These are phyloP conservation scores for Chlamydomonas urium DNA, from an alignment of 139 green algal species.

Conservation along the genomic window DNA sequence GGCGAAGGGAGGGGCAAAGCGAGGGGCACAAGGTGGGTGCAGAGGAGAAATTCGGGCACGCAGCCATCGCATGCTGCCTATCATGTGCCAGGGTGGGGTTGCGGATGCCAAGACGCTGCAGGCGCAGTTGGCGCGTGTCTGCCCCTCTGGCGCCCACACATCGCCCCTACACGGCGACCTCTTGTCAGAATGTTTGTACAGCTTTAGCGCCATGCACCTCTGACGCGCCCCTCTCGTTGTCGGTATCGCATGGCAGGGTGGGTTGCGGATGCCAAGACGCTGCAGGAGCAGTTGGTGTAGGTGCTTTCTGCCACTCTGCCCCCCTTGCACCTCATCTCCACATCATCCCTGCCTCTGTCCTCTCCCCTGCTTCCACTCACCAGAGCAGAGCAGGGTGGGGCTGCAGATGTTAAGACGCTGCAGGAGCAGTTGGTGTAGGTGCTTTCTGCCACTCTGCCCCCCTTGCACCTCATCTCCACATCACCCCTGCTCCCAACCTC, in stretches of 20 bases:
- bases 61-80: too few relatives aligned
- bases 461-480: not conserved
- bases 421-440: too few relatives aligned
- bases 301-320: too few relatives aligned
- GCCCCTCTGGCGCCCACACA: too few relatives aligned
- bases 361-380: not conserved
- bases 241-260: not conserved
- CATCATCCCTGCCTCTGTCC: not conserved
- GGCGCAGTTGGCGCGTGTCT: too few relatives aligned
- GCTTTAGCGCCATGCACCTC: not conserved
- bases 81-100: not conserved
- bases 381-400: not conserved
- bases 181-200: not conserved
- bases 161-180: not conserved
- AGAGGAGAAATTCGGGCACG: too few relatives aligned
- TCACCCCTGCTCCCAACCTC: not conserved
- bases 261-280: not conserved
- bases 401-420: not conserved
- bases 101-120: too few relatives aligned
- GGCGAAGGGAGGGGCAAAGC: not conserved
- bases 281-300: too few relatives aligned
- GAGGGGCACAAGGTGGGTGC: too few relatives aligned
- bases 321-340: not conserved
- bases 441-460: too few relatives aligned
- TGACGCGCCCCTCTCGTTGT: not conserved